Conservation (phyloP, 306 rosid genomes). For the Quercus wislizeni region DNA sequence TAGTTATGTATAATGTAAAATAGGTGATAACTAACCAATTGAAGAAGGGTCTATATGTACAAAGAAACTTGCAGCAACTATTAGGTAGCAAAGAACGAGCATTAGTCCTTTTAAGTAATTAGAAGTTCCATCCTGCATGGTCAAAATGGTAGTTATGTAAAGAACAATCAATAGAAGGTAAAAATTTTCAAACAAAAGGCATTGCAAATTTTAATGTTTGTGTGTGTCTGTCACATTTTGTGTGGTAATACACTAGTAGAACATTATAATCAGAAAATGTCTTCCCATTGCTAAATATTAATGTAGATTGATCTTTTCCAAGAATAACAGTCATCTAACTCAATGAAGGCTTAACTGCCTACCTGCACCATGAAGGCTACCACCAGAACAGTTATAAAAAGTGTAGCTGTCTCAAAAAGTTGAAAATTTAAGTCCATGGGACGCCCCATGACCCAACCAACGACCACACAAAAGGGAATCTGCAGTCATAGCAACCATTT, state of each 20-base stretch:
- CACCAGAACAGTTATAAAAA: slow-evolving; percentile 67
- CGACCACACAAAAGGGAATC: slow-evolving; percentile 76
- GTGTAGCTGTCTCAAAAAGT: slow-evolving; percentile 76
- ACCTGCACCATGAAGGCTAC: slow-evolving; percentile 87
- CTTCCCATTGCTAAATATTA: background rate
- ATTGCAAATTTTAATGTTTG: background rate
- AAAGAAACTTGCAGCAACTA: slow-evolving; percentile 78
- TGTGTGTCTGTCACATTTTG: background rate
- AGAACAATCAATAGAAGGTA: background rate
- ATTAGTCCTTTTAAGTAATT: slow-evolving; percentile 78
- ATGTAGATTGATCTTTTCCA: background rate
- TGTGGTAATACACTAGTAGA: background rate
- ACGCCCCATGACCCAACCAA: slow-evolving; percentile 71
- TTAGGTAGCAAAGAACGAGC: slow-evolving; percentile 81
- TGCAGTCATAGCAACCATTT: slow-evolving; percentile 34
- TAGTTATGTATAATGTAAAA: background rate
- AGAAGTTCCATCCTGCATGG: slow-evolving; percentile 79
- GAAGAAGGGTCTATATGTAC: slow-evolving; percentile 63
- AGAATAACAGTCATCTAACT: background rate
- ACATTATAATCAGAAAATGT: background rate
- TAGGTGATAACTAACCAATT: slow-evolving; percentile 13
- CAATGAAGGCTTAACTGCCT: background rate
- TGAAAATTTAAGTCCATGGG: slow-evolving; percentile 85
- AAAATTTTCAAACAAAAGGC: background rate
- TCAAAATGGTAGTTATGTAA: slow-evolving; percentile 1